Base-by-base conservation (phyloP, 2,329 filamentous ascomycete species). In the Scedosporium minutisporum region DNA sequence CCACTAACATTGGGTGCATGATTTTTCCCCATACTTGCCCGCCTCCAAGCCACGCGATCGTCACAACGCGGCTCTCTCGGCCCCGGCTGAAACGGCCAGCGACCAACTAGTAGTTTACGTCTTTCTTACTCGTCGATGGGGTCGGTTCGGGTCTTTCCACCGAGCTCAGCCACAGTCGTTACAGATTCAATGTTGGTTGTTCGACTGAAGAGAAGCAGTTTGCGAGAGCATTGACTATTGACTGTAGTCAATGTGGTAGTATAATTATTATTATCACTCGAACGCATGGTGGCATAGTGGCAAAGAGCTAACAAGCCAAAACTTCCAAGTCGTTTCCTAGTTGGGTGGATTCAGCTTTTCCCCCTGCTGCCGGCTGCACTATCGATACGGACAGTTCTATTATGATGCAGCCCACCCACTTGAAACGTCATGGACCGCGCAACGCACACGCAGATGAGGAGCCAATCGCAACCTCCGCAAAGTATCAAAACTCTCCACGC, bases 391-490 rank as follows among this genome's bases (percentile, higher is more conserved):
- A 46, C 21, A 27, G 21, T 14, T 9, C 58, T 23, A 48, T 44
- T 23, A 48, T 44, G 44, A 29, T 44, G 58, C 42, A 53, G 48
- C 48, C 60, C 60, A 61, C 60, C 29, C 29, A 61, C 60, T 57
- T 57, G 48, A 61, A 61, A 61, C 60, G 60, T 53, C 23, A 38
- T 51, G 27, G 10, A 23, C 51, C 51, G 23, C 44, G 23, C n/a
- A 38, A 38, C 33, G 33, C 33, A 38, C 33, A 27, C 9, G n/a
- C n/a, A 29, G 16, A 10, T 33, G 27, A 55, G 16, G 33, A 42
- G 21, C 60, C 48, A 57, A 61, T 57, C 60, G 48, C 48, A 44
- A 42, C 29, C 5, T 57, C 27, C 46, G 38, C n/a, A 14, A 55
- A 38, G 16, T 27, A 27, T 27, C 23, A 23, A 55, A 55, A 27